Evolutionary conservation across 352 stramenopile genomes (phyloP).

Genomic region (Phytophthora sojae): DNA sequence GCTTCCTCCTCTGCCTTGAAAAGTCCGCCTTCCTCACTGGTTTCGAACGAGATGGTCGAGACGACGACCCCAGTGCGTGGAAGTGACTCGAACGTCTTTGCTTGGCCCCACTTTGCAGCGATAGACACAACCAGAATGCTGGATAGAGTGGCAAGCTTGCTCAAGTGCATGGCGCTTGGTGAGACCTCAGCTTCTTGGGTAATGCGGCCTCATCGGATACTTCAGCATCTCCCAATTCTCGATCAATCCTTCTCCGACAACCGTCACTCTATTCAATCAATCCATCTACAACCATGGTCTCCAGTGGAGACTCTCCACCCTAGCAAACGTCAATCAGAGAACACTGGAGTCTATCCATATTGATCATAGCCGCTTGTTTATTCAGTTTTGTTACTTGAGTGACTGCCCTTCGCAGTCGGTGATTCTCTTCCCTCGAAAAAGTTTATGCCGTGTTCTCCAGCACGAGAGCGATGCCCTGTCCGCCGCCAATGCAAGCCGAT

Average conservation of each 20-base stretch:
- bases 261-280: not conserved
- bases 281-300: not conserved
- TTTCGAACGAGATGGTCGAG: not conserved
- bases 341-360: not conserved
- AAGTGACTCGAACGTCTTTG: not conserved
- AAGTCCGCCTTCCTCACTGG: not conserved
- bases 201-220: not conserved
- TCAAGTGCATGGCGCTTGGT: not conserved
- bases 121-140: not conserved
- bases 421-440: not conserved
- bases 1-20: not conserved
- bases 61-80: not conserved
- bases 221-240: not conserved
- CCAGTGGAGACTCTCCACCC: too few relatives aligned
- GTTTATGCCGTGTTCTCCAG: slow-evolving; percentile 92
- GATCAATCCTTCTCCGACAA: not conserved
- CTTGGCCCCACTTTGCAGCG: not conserved
- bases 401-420: slow-evolving; percentile 1
- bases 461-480: slow-evolving; percentile 98
- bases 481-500: slow-evolving; percentile 98
- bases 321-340: not conserved
- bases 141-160: not conserved
- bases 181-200: not conserved
- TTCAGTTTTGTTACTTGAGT: not conserved
- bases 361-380: slow-evolving; percentile 7